phyloP scores from a whole-genome alignment of 2,329 filamentous ascomycete genomes.

The Talaromyces funiculosus region DNA sequence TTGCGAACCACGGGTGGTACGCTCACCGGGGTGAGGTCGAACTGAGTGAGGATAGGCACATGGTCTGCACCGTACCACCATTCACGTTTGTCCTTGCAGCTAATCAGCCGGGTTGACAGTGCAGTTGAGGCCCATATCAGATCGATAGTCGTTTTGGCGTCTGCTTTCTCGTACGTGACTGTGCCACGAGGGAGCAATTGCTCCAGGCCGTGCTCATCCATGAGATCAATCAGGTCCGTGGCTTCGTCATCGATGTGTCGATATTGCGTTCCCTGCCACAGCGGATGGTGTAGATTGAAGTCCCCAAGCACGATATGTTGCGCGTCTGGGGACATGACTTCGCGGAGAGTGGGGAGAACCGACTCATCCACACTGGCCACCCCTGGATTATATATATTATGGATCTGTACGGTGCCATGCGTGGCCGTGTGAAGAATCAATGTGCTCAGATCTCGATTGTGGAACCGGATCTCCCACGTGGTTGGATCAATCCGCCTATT shows the following conservation, averaged over 20 bases:
- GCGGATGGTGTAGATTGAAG: not conserved
- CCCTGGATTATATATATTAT: not conserved
- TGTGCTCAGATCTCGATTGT: not conserved
- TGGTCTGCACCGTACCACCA: not conserved
- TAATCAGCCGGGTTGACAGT: not conserved
- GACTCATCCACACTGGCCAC: not conserved
- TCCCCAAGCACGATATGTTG: not conserved
- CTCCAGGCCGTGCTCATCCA: not conserved
- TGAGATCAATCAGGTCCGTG: not conserved
- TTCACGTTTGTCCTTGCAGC: not conserved
- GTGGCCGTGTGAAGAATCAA: not conserved
- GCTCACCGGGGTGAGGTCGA: not conserved
- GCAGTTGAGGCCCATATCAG: not conserved
- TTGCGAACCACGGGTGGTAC: not conserved
- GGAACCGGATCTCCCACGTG: not conserved
- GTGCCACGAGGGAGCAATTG: not conserved
- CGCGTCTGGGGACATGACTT: not conserved
- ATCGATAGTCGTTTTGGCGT: not conserved
- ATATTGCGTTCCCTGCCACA: not conserved
- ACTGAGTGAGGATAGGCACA: not conserved
- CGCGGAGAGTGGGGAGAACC: not conserved
- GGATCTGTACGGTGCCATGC: not conserved
- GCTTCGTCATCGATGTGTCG: not conserved
- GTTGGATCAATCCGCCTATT: not conserved
- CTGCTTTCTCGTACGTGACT: not conserved